Evolutionary conservation across 371 early-diverging fungal species (phyloP).

Genomic region (Lichtheimia ramosa): DNA sequence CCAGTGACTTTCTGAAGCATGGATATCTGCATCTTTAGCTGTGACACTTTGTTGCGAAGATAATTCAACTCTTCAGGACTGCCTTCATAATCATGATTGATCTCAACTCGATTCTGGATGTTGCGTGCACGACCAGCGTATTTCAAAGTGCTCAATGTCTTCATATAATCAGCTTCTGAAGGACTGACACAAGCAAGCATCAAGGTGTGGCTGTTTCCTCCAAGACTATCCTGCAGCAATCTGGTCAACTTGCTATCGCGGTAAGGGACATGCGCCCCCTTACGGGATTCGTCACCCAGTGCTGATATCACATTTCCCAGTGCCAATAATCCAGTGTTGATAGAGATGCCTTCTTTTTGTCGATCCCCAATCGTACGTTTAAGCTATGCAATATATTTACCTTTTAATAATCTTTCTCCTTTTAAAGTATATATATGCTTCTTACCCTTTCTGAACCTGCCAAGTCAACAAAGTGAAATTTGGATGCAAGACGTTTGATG

Average conservation of each 20-base stretch:
- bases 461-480: conserved; percentile 99
- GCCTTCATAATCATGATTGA: conserved; percentile 30
- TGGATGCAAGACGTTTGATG: conserved; percentile 59
- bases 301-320: conserved; percentile 98
- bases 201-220: conserved; percentile 85
- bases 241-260: conserved; percentile 92
- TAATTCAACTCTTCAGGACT: conserved; percentile 46
- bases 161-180: conserved; percentile 71
- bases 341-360: conserved; percentile 93
- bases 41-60: conserved; percentile 58
- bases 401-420: background rate
- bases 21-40: conserved; percentile 55
- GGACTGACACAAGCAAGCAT: conserved; percentile 92
- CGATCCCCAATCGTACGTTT: conserved; percentile 92
- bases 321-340: conserved; percentile 94
- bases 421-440: background rate
- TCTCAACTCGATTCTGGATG: conserved; percentile 73
- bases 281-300: conserved; percentile 76
- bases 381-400: conserved; percentile 38
- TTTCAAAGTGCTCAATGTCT: conserved; percentile 87
- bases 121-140: conserved; percentile 88
- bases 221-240: conserved; percentile 93
- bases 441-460: conserved; percentile 97
- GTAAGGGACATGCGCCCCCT: conserved; percentile 80
- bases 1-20: conserved; percentile 22